phyloP scores from a whole-genome alignment of 495 filamentous ascomycete species.

The Penicillium turbatum region DNA sequence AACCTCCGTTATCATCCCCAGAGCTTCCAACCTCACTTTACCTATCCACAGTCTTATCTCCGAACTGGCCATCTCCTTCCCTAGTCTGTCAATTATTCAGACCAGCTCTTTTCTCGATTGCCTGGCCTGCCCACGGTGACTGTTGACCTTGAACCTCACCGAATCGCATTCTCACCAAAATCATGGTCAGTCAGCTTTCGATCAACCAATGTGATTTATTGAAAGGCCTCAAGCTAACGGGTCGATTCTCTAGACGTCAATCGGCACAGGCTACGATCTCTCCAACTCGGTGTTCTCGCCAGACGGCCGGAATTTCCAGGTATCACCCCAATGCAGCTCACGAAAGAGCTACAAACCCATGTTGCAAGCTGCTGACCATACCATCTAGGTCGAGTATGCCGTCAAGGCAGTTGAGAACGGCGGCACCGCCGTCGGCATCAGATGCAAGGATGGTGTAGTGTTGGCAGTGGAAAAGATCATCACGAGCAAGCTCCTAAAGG shows the following conservation, averaged over 20 bases:
- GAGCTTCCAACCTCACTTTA: constrained; percentile 21
- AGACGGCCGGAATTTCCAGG: constrained; percentile 97
- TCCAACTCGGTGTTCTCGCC: constrained; percentile 99
- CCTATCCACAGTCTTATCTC: constrained; percentile 1
- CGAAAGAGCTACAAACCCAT: constrained; percentile 1
- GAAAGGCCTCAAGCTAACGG: constrained; percentile 4
- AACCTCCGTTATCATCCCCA: constrained; percentile 12
- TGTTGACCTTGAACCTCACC: constrained; percentile 5
- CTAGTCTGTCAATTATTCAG: not conserved
- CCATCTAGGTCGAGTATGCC: constrained; percentile 81
- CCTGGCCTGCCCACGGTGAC: constrained; percentile 5
- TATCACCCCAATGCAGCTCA: constrained; percentile 22
- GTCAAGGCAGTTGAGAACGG: constrained; percentile 98
- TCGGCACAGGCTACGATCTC: constrained; percentile 99
- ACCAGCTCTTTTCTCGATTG: constrained; percentile 1
- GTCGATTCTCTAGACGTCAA: constrained; percentile 70
- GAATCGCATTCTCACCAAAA: constrained; percentile 14
- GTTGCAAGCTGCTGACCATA: constrained; percentile 9
- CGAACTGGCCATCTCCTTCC: not conserved
- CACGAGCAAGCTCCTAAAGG: constrained; percentile 89
- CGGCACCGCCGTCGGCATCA: constrained; percentile 91
- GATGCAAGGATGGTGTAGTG: constrained; percentile 95
- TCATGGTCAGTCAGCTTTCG: constrained; percentile 30
- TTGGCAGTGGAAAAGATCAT: constrained; percentile 96
- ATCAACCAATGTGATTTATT: not conserved